A percentile compares a stretch with the other conserved stretches of the same genome.
These are phyloP conservation scores for Hagleromyces aurorensis DNA, from an alignment of 805 yeast species.

Conservation along the genomic window DNA sequence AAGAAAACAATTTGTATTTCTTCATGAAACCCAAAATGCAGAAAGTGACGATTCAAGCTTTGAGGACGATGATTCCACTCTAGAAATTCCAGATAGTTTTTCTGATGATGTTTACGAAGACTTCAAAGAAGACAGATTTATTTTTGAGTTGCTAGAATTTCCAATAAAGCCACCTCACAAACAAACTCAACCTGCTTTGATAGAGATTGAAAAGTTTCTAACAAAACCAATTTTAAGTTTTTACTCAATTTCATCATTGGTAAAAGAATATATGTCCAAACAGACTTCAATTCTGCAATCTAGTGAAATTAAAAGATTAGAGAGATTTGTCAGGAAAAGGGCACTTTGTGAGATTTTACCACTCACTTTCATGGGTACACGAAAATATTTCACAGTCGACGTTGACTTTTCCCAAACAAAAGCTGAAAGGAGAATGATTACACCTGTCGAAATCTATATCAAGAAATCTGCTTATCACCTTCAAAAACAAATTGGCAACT, in stretches of 20 bases:
- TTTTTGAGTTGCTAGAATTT: conserved; percentile 6
- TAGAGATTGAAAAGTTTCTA: conserved; percentile 2
- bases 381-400: conserved; percentile 5
- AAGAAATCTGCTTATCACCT: conserved; percentile 6
- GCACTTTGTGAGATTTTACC: conserved; percentile 7
- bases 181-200: conserved; percentile 3
- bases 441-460: conserved; percentile 3
- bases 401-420: conserved; percentile 5
- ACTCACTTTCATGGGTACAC: conserved; percentile 8
- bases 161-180: conserved; percentile 4
- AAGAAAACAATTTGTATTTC: conserved; percentile 8
- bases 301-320: conserved; percentile 7
- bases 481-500: conserved; percentile 6
- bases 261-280: conserved; percentile 7
- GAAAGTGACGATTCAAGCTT: conserved; percentile 10
- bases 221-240: conserved; percentile 3
- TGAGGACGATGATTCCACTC: conserved; percentile 3
- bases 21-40: conserved; percentile 8
- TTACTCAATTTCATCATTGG: conserved; percentile 6
- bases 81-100: no score
- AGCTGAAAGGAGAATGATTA: conserved; percentile 1
- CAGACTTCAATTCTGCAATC: conserved; percentile 7
- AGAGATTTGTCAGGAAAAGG: conserved; percentile 8
- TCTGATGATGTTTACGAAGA: conserved; percentile 1
- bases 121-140: conserved; percentile 1